These are phyloP conservation scores for Phytopythium oedochilum DNA, from an alignment of 352 stramenopile species.

Conservation along the genomic window DNA sequence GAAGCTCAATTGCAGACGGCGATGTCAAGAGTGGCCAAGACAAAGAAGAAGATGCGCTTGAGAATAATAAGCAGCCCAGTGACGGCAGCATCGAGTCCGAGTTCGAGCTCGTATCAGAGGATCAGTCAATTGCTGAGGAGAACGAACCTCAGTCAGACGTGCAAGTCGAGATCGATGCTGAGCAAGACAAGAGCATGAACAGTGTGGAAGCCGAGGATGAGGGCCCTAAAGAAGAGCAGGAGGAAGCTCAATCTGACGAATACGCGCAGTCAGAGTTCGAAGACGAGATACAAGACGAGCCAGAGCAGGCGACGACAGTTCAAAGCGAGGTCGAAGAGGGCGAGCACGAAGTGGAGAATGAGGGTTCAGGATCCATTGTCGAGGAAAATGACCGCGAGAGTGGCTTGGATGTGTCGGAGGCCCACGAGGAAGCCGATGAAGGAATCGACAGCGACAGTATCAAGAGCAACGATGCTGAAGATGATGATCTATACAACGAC, in stretches of 20 bases:
- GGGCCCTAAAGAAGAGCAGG: background rate
- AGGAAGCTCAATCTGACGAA: background rate
- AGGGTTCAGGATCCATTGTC: background rate
- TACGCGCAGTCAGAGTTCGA: slow-evolving; percentile 5
- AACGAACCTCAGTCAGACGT: background rate
- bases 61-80: background rate
- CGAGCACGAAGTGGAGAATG: background rate
- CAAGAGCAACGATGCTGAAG: slow-evolving; percentile 2
- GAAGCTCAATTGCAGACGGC: background rate
- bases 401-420: background rate
- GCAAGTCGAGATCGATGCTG: background rate
- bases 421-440: slow-evolving; percentile 1
- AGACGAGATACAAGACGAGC: background rate
- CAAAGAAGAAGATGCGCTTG: background rate
- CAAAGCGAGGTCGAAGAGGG: background rate
- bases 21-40: background rate
- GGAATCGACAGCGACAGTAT: slow-evolving; percentile 2
- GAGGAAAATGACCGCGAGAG: background rate
- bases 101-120: background rate
- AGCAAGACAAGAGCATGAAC: background rate
- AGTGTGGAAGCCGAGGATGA: background rate
- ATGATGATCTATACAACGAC: slow-evolving; percentile 27
- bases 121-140: background rate
- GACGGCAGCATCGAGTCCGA: background rate
- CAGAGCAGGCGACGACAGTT: background rate